These are phyloP conservation scores for Scalesia atractyloides DNA, from an alignment of 129 eudicot genomes.

Conservation along the genomic window DNA sequence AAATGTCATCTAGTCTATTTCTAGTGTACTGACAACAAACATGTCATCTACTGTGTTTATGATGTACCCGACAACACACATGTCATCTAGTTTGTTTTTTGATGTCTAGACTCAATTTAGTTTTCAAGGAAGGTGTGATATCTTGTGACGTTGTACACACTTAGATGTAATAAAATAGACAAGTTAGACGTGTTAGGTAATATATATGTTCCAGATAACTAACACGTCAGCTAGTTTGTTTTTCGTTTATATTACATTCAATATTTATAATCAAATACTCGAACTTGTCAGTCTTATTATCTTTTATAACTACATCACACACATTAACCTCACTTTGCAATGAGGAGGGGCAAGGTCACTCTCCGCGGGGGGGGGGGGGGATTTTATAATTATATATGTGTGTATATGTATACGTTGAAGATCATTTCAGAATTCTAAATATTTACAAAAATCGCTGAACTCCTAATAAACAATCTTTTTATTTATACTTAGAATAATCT, in stretches of 20 bases:
- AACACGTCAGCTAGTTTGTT: not conserved
- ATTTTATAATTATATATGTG: too few relatives aligned
- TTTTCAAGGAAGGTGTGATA: not conserved
- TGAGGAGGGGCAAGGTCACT: too few relatives aligned
- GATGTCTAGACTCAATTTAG: not conserved
- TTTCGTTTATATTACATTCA: not conserved
- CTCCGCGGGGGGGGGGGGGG: too few relatives aligned
- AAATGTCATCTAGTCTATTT: not conserved
- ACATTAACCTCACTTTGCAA: too few relatives aligned
- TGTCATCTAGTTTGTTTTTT: not conserved
- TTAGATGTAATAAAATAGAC: not conserved
- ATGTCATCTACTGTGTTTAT: not conserved
- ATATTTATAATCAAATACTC: not conserved
- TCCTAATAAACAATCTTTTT: too few relatives aligned
- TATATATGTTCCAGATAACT: not conserved
- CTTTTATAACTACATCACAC: too few relatives aligned
- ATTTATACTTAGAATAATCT: too few relatives aligned
- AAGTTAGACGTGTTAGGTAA: not conserved
- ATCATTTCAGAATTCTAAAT: too few relatives aligned
- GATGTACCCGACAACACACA: not conserved
- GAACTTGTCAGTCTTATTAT: not conserved
- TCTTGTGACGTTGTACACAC: not conserved
- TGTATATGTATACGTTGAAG: too few relatives aligned
- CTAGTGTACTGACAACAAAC: not conserved
- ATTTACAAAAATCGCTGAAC: too few relatives aligned